These are phyloP conservation scores for Daldinia sp. DNA, from an alignment of 2,329 filamentous ascomycete genomes.

Conservation along the genomic window DNA sequence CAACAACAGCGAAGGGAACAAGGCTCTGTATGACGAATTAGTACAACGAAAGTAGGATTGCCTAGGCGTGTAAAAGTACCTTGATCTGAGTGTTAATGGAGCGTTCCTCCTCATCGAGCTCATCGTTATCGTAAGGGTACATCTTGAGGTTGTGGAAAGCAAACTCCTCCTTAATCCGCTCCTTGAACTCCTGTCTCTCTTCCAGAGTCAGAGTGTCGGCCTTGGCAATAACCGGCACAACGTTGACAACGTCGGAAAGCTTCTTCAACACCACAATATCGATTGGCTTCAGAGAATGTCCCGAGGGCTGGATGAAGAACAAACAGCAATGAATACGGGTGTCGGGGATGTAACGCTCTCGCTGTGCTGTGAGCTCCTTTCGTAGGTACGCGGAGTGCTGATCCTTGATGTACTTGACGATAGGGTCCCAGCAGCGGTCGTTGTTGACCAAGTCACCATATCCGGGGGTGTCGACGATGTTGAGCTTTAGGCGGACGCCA, in stretches of 20 bases:
- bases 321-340: conserved; percentile 99
- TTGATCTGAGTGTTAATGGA: conserved; percentile 95
- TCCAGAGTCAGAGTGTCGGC: conserved; percentile 95
- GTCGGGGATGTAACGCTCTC: conserved; percentile 98
- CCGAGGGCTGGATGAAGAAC: conserved; percentile 99
- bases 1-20: conserved; percentile 96
- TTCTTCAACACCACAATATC: conserved; percentile 99
- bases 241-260: conserved; percentile 98
- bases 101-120: conserved; percentile 96
- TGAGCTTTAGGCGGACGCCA: conserved; percentile 93
- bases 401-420: conserved; percentile 99
- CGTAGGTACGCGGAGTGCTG: conserved; percentile 99
- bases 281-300: conserved; percentile 98
- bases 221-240: conserved; percentile 98
- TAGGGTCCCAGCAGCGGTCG: conserved; percentile 99
- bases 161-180: conserved; percentile 99
- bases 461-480: conserved; percentile 98
- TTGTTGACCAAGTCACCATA: conserved; percentile 99
- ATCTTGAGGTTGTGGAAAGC: conserved; percentile 99
- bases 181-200: conserved; percentile 96
- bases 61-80: conserved; percentile 60
- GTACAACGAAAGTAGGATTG: conserved; percentile 13
- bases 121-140: conserved; percentile 99
- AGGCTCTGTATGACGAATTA: conserved; percentile 70
- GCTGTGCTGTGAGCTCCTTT: conserved; percentile 98